Evolutionary conservation across 129 eudicot species (phyloP).

Genomic region (Dittrichia graveolens): DNA sequence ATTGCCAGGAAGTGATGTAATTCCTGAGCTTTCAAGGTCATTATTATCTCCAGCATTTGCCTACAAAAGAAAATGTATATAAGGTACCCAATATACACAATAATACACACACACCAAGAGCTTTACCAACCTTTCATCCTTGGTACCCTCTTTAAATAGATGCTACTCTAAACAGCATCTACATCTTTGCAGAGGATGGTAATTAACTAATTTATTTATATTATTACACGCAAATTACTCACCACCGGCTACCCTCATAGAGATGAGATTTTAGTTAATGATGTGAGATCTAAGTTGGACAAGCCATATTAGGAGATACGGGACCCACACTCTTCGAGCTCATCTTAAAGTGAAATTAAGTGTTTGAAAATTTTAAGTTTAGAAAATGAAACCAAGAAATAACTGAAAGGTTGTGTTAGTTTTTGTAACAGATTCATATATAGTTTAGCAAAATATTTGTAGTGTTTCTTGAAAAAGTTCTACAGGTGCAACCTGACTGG

Average conservation of each 20-base stretch:
- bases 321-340: not conserved
- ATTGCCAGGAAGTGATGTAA: slow-evolving; percentile 62
- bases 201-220: too few species aligned
- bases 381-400: slow-evolving; percentile 3
- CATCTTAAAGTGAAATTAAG: slow-evolving; percentile 3
- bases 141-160: not conserved
- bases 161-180: not conserved
- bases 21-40: slow-evolving; percentile 51
- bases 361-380: not conserved
- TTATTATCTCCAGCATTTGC: slow-evolving; percentile 54
- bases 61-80: slow-evolving; percentile 32
- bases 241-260: slow-evolving; percentile 2
- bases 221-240: slow-evolving; percentile 1
- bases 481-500: slow-evolving; percentile 4
- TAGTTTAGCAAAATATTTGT: not conserved
- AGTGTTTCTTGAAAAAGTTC: slow-evolving; percentile 14
- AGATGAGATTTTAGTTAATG: not conserved
- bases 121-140: slow-evolving; percentile 26
- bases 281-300: slow-evolving; percentile 1
- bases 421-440: not conserved
- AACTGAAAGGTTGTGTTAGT: slow-evolving; percentile 7
- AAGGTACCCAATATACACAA: not conserved
- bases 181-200: too few species aligned
- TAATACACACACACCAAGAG: not conserved
- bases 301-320: slow-evolving; percentile 13